Conservation (phyloP, 2,329 filamentous ascomycete genomes). For the Ambrosiella beaveri region DNA sequence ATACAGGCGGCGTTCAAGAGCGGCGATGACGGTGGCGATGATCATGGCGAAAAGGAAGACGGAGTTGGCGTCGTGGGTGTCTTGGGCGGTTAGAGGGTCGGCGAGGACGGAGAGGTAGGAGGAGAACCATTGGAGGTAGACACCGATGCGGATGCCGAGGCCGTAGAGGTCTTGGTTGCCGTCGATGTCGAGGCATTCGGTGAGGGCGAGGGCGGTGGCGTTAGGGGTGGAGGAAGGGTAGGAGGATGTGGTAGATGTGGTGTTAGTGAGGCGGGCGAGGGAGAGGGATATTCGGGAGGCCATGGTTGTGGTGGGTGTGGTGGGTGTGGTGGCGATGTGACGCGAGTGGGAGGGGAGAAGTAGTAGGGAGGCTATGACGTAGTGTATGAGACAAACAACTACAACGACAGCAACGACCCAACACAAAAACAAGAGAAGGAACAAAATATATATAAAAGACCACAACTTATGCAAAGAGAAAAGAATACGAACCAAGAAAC, state of each 20-base stretch:
- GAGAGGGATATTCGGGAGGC: too few species aligned
- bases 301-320: too few species aligned
- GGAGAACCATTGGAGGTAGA: conserved; percentile 16
- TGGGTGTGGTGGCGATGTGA: too few species aligned
- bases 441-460: too few species aligned
- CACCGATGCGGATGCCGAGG: conserved; percentile 18
- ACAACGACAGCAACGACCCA: too few species aligned
- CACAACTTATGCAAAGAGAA: too few species aligned
- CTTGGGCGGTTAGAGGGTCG: conserved; percentile 8
- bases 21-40: conserved; percentile 6
- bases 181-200: conserved; percentile 7
- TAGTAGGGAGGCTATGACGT: too few species aligned
- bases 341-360: too few species aligned
- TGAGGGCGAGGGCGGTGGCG: not conserved
- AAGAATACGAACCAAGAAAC: too few species aligned
- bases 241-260: not conserved
- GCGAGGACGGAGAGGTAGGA: conserved; percentile 6
- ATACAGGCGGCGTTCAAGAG: not conserved
- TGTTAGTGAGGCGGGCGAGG: too few species aligned
- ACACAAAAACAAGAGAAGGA: too few species aligned
- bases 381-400: too few species aligned
- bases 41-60: conserved; percentile 11
- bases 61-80: conserved; percentile 10
- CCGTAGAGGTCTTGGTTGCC: conserved; percentile 18
- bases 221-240: not conserved